phyloP scores from a whole-genome alignment of 306 rosid genomes.

The Quercus ilex region DNA sequence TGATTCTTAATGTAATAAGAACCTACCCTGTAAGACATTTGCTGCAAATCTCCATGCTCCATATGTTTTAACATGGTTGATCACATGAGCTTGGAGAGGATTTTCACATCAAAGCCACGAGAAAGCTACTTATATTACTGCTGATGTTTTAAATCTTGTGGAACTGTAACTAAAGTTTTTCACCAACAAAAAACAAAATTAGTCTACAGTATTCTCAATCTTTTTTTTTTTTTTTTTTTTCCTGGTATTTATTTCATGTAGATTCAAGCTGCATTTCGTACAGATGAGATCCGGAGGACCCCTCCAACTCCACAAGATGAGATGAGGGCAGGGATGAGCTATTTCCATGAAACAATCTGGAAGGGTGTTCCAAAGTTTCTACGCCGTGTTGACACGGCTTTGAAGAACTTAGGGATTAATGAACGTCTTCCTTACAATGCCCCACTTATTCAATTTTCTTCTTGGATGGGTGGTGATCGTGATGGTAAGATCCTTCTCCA shows the following conservation, averaged over 20 bases:
- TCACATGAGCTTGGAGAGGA: not conserved
- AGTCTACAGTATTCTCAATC: not conserved
- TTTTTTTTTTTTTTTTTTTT: slow-evolving; percentile 2
- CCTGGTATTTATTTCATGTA: slow-evolving; percentile 22
- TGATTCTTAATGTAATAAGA: not conserved
- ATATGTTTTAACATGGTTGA: not conserved
- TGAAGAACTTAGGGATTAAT: slow-evolving; percentile 84
- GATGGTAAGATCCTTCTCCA: slow-evolving; percentile 59
- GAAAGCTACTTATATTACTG: not conserved
- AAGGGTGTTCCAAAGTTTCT: slow-evolving; percentile 89
- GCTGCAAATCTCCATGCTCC: not conserved
- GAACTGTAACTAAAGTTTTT: not conserved
- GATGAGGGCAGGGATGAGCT: slow-evolving; percentile 99
- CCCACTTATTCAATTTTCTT: slow-evolving; percentile 94
- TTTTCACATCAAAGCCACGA: not conserved
- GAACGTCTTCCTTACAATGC: slow-evolving; percentile 96
- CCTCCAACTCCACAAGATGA: slow-evolving; percentile 99
- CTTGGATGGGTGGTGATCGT: slow-evolving; percentile 99
- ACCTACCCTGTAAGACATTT: not conserved
- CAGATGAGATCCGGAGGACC: slow-evolving; percentile 90
- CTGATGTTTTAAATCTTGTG: not conserved
- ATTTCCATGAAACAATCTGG: slow-evolving; percentile 98
- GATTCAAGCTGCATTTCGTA: slow-evolving; percentile 99
- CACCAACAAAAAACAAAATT: not conserved
- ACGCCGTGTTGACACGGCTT: slow-evolving; percentile 94